Conservation (phyloP, 371 early-diverging fungal species). For the Mycotypha africana region DNA sequence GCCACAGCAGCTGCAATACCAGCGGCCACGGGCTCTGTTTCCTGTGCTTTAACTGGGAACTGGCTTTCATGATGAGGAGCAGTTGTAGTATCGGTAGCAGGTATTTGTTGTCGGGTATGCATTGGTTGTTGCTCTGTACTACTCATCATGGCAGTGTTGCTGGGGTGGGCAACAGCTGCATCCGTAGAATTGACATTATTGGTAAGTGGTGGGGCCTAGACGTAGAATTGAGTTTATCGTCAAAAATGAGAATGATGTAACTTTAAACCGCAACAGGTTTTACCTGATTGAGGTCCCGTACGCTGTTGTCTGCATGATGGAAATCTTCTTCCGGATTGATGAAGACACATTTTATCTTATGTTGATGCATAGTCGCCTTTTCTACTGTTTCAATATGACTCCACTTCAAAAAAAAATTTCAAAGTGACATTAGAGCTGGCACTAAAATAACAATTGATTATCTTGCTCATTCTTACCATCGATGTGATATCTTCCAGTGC, state of each 20-base stretch:
- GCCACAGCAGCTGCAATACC: neutral
- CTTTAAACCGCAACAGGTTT: too few relatives aligned
- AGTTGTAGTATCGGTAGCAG: neutral
- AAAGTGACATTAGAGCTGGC: too few relatives aligned
- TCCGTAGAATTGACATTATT: too few relatives aligned
- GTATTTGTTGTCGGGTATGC: neutral
- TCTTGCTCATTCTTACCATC: conserved; percentile 29
- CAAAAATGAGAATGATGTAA: conserved; percentile 6
- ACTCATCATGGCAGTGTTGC: neutral
- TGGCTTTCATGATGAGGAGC: too few relatives aligned
- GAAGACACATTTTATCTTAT: conserved; percentile 60
- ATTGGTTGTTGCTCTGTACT: neutral
- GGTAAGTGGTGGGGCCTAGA: neutral
- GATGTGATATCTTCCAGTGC: conserved; percentile 34
- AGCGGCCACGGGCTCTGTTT: too few relatives aligned
- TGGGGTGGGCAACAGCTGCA: neutral
- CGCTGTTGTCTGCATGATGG: too few relatives aligned
- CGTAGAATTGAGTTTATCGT: neutral
- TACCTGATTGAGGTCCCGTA: too few relatives aligned
- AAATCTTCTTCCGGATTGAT: too few relatives aligned
- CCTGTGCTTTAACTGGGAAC: too few relatives aligned
- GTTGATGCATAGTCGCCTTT: conserved; percentile 51
- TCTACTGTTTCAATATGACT: conserved; percentile 42
- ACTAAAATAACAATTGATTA: too few relatives aligned
- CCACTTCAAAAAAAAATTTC: conserved; percentile 46